These are phyloP conservation scores for Rhodotorula graminis DNA, from an alignment of 768 basidiomycete genomes.

Conservation along the genomic window DNA sequence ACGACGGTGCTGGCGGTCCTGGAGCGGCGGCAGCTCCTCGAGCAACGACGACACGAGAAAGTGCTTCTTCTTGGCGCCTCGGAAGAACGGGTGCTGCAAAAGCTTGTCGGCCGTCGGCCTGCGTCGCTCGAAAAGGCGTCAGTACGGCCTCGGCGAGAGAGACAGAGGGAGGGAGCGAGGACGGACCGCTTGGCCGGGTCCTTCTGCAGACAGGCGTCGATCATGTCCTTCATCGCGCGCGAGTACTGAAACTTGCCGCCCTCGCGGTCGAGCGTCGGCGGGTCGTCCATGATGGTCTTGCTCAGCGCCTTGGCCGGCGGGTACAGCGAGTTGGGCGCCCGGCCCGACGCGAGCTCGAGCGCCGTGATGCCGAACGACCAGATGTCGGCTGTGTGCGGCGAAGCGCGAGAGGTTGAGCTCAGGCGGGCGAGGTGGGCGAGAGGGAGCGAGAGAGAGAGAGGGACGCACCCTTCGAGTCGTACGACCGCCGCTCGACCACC, in stretches of 20 bases:
- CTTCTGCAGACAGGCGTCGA: conserved; percentile 76
- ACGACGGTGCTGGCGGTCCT: conserved; percentile 37
- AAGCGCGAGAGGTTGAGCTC: background rate
- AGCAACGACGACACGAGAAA: conserved; percentile 74
- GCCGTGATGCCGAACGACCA: conserved; percentile 98
- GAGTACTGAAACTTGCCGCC: conserved; percentile 71
- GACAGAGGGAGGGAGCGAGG: background rate
- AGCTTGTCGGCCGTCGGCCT: conserved; percentile 75
- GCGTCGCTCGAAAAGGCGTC: background rate
- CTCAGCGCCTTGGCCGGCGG: conserved; percentile 68
- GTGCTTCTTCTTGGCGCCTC: conserved; percentile 66
- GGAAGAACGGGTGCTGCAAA: conserved; percentile 75
- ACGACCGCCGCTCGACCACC: conserved; percentile 73
- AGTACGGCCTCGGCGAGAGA: background rate
- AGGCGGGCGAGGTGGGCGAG: no score
- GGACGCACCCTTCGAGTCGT: conserved; percentile 54
- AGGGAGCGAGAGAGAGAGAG: background rate
- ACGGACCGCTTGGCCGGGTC: conserved; percentile 70
- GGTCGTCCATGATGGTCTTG: conserved; percentile 72
- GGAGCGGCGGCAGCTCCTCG: conserved; percentile 38
- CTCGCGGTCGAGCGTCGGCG: conserved; percentile 71
- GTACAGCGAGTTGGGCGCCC: conserved; percentile 75
- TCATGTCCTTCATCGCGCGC: conserved; percentile 72
- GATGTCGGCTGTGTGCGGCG: conserved; percentile 65
- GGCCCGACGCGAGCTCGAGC: conserved; percentile 78